Evolutionary conservation across 2,329 filamentous ascomycete species (phyloP).

Genomic region (Aspergillus alliaceus): DNA sequence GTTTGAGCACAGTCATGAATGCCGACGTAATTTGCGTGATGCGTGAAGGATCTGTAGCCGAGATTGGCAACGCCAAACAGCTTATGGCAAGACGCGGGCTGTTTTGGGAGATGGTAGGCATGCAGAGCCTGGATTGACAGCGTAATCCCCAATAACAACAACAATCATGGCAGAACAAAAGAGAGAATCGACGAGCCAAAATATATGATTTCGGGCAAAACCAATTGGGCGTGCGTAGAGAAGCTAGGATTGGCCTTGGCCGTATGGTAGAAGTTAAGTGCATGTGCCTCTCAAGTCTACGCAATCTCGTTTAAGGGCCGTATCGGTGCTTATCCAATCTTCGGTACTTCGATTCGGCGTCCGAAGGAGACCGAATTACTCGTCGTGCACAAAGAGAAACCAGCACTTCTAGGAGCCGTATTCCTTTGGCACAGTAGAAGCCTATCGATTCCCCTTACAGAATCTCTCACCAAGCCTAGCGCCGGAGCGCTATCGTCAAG

Average conservation of each 20-base stretch:
- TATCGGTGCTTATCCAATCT: background rate
- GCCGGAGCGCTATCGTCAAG: background rate
- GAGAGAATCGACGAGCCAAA: background rate
- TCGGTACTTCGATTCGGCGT: background rate
- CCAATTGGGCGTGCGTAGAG: background rate
- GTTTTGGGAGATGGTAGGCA: background rate
- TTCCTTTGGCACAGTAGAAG: background rate
- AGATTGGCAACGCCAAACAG: background rate
- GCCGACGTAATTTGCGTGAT: constrained; percentile 53
- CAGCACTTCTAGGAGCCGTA: background rate
- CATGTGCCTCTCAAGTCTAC: background rate
- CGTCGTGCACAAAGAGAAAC: background rate
- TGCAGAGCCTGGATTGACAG: background rate
- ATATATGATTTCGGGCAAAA: background rate
- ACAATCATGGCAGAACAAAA: background rate
- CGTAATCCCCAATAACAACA: background rate
- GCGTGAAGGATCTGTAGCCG: background rate
- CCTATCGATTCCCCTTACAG: background rate
- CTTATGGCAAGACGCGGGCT: background rate
- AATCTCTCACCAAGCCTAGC: background rate
- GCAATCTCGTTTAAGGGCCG: background rate
- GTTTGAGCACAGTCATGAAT: constrained; percentile 21
- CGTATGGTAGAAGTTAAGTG: background rate
- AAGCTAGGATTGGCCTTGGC: background rate
- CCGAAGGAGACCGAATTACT: background rate